Evolutionary conservation across 768 basidiomycete species (phyloP).

Genomic region (Boletus pseudopeckii): DNA sequence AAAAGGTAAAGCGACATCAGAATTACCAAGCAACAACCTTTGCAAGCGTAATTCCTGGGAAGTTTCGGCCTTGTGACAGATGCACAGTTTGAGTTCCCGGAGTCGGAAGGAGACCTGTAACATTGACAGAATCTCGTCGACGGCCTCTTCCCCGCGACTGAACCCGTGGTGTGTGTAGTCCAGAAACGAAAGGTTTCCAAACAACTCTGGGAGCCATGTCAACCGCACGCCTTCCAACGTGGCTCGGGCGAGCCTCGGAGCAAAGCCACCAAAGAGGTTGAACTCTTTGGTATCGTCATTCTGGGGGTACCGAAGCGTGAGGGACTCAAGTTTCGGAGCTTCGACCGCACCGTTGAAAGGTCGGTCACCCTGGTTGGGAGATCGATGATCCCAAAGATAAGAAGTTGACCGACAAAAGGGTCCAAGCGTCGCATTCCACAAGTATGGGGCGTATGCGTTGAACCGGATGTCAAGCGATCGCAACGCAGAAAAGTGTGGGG

Average conservation of each 20-base stretch:
- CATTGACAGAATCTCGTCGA: constrained; percentile 56
- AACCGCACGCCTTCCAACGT: constrained; percentile 65
- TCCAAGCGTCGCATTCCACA: constrained; percentile 68
- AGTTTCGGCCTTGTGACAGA: constrained; percentile 39
- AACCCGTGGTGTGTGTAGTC: constrained; percentile 75
- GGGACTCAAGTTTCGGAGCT: constrained; percentile 47
- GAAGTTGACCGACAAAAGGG: constrained; percentile 41
- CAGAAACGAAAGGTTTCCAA: constrained; percentile 56
- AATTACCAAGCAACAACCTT: constrained; percentile 25
- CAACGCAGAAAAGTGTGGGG: constrained; percentile 48
- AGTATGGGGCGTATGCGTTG: constrained; percentile 51
- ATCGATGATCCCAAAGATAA: constrained; percentile 24
- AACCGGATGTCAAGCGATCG: constrained; percentile 62
- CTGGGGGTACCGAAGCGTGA: constrained; percentile 54
- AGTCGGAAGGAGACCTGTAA: constrained; percentile 52
- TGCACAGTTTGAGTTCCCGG: constrained; percentile 52
- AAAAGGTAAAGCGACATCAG: constrained; percentile 39
- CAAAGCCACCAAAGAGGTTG: constrained; percentile 55
- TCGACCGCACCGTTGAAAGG: constrained; percentile 25
- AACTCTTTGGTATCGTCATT: constrained; percentile 74
- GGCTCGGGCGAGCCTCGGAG: constrained; percentile 53
- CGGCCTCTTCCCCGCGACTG: constrained; percentile 52
- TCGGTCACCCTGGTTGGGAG: constrained; percentile 5
- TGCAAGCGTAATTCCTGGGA: constrained; percentile 16
- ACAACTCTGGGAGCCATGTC: constrained; percentile 60